Evolutionary conservation across 306 rosid genomes (phyloP).

Genomic region (Calophaca sinica): DNA sequence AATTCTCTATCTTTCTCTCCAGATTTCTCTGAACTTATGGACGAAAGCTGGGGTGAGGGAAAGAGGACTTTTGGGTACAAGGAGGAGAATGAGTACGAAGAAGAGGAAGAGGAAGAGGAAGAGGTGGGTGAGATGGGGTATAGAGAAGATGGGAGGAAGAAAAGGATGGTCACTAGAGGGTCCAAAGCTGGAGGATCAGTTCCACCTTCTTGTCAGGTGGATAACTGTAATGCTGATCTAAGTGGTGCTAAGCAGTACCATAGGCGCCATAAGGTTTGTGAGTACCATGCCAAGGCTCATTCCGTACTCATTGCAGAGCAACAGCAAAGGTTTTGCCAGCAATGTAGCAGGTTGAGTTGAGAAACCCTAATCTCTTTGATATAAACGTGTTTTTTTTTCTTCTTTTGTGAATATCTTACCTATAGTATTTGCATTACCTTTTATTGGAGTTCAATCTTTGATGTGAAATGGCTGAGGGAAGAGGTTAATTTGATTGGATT

Average conservation of each 20-base stretch:
- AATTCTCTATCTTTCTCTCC: not conserved
- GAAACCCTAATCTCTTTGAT: constrained; percentile 59
- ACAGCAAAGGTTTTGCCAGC: constrained; percentile 92
- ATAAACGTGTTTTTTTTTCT: not conserved
- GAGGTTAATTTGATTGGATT: not conserved
- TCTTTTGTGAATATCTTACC: not conserved
- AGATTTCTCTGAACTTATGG: constrained; percentile 58
- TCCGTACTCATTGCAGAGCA: constrained; percentile 58
- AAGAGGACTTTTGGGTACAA: constrained; percentile 57
- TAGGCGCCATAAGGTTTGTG: constrained; percentile 92
- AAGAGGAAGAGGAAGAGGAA: constrained; percentile 55
- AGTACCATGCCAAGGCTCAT: constrained; percentile 81
- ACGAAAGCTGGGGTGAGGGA: constrained; percentile 62
- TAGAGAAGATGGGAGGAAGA: constrained; percentile 61
- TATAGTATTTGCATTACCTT: not conserved
- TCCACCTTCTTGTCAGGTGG: constrained; percentile 69
- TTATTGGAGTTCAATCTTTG: too few species aligned
- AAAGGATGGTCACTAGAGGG: constrained; percentile 49
- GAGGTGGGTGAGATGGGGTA: constrained; percentile 50
- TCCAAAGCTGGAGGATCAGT: constrained; percentile 59
- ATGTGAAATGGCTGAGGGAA: not conserved
- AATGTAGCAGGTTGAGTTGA: constrained; percentile 94
- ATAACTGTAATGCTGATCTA: constrained; percentile 74
- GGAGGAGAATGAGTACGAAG: constrained; percentile 53
- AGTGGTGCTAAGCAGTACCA: constrained; percentile 75